Evolutionary conservation across 768 basidiomycete genomes (phyloP).

Genomic region (Hygrocybe coccinea): DNA sequence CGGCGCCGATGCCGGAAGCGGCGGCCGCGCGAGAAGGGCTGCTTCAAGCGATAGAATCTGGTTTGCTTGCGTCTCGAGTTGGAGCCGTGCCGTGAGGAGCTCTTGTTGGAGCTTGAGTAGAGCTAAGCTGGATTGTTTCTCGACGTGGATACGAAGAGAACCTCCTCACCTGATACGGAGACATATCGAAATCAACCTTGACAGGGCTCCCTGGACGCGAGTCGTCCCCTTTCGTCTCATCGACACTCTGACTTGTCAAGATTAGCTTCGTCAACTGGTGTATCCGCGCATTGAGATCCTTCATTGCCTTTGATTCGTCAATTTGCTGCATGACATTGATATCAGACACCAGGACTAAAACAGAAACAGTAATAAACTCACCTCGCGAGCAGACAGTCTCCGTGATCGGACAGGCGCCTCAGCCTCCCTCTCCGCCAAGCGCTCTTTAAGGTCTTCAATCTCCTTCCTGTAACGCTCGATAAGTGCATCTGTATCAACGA

Average conservation of each 20-base stretch:
- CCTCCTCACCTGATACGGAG: slow-evolving; percentile 67
- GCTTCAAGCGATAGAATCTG: slow-evolving; percentile 84
- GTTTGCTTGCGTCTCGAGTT: slow-evolving; percentile 74
- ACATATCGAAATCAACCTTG: slow-evolving; percentile 88
- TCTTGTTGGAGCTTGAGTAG: slow-evolving; percentile 74
- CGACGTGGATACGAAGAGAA: not conserved
- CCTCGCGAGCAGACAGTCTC: slow-evolving; percentile 50
- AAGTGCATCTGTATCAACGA: slow-evolving; percentile 88
- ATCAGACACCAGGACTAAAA: not conserved
- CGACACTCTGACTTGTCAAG: slow-evolving; percentile 79
- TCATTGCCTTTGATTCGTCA: slow-evolving; percentile 81
- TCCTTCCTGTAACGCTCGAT: slow-evolving; percentile 93
- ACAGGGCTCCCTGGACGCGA: slow-evolving; percentile 77
- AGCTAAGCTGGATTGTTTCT: not conserved
- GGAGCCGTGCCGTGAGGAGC: slow-evolving; percentile 68
- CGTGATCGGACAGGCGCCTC: slow-evolving; percentile 50
- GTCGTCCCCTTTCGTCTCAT: slow-evolving; percentile 61
- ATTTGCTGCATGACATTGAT: slow-evolving; percentile 50
- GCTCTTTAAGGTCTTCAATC: slow-evolving; percentile 80
- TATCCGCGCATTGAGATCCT: slow-evolving; percentile 73
- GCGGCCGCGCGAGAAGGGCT: slow-evolving; percentile 66
- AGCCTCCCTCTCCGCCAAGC: slow-evolving; percentile 65
- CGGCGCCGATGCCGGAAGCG: slow-evolving; percentile 57
- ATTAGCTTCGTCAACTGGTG: slow-evolving; percentile 81
- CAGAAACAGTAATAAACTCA: slow-evolving; percentile 17